Evolutionary conservation across 2,329 filamentous ascomycete genomes (phyloP).

Genomic region (Ceratocystis colombiana): DNA sequence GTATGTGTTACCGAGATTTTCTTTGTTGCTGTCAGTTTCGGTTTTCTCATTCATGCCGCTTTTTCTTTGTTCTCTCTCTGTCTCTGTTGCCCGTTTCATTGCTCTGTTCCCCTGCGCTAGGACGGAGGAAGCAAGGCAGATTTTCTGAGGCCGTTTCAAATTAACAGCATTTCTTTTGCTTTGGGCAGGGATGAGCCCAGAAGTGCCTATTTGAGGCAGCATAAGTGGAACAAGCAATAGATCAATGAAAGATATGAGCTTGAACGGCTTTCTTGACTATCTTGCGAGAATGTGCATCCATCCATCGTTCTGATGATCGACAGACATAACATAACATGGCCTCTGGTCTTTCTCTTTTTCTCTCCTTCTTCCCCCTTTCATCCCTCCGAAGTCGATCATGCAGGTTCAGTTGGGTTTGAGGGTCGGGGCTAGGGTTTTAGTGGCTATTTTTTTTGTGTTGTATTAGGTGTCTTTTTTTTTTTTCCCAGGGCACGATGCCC

Average conservation of each 20-base stretch:
- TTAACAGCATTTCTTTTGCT: not conserved
- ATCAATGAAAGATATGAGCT: too few species aligned
- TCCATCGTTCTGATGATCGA: too few species aligned
- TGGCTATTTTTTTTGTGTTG: too few species aligned
- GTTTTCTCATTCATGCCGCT: conserved; percentile 1
- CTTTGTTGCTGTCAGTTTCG: not conserved
- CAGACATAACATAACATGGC: too few species aligned
- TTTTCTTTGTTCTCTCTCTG: not conserved
- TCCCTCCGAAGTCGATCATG: not conserved
- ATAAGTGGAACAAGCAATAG: too few species aligned
- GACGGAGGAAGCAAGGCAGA: not conserved
- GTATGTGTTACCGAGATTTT: not conserved
- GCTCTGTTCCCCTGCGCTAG: not conserved
- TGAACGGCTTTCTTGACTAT: too few species aligned
- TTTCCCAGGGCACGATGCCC: too few species aligned
- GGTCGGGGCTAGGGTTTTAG: too few species aligned
- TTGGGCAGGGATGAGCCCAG: not conserved
- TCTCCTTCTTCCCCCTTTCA: too few species aligned
- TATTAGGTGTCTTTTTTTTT: too few species aligned
- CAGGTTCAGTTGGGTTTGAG: not conserved
- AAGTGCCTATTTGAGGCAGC: not conserved
- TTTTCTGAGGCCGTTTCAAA: conserved; percentile 1
- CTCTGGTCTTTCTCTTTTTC: too few species aligned
- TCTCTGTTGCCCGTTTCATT: not conserved
- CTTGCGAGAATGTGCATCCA: too few species aligned